Percentiles rank a stretch among this genome's conserved stretches.
Conservation (phyloP, 805 yeast species). For the Kuraishia piskuri region DNA sequence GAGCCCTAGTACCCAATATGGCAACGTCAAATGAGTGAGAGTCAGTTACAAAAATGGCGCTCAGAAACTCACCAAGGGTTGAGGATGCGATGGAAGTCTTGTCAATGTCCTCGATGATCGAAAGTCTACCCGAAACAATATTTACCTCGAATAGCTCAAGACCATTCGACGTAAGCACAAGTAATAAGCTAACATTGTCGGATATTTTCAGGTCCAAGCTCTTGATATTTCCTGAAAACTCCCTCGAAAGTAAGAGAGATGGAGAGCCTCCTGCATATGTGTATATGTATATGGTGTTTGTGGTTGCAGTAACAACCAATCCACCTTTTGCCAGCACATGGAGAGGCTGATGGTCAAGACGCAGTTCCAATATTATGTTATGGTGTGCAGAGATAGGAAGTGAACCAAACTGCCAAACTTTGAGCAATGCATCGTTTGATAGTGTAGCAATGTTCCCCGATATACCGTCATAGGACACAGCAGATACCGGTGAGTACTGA, state of each 20-base stretch:
- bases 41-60: not conserved
- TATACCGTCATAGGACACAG: not conserved
- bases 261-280: not conserved
- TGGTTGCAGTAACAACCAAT: not conserved
- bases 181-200: not conserved
- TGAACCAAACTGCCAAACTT: not conserved
- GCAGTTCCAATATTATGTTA: not conserved
- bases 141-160: not conserved
- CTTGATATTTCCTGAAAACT: not conserved
- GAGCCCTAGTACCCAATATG: not conserved
- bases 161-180: not conserved
- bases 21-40: not conserved
- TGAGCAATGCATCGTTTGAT: not conserved
- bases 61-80: not conserved
- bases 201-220: not conserved
- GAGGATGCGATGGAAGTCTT: not conserved
- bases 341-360: not conserved
- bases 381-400: not conserved
- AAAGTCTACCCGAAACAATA: not conserved
- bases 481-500: not conserved
- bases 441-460: not conserved
- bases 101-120: not conserved
- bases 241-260: not conserved
- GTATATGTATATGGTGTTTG: not conserved
- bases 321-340: not conserved